Conservation (phyloP, 768 basidiomycete species). For the Macrolepiota fuliginosa region DNA sequence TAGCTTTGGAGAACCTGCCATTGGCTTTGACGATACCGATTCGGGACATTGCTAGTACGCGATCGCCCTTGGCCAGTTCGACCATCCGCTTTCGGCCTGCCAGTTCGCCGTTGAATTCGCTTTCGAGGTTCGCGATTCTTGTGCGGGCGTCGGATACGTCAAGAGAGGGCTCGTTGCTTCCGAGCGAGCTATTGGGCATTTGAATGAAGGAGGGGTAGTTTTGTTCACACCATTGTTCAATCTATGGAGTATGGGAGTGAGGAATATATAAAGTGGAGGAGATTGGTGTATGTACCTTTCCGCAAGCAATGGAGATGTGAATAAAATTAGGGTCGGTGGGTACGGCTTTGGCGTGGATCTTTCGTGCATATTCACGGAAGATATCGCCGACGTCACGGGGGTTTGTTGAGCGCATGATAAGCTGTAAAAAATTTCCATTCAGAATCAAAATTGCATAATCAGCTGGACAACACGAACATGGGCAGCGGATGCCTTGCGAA, state of each 20-base stretch:
- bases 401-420: constrained; percentile 92
- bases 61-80: constrained; percentile 16
- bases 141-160: constrained; percentile 58
- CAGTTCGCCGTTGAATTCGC: constrained; percentile 39
- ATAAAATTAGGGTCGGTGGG: constrained; percentile 88
- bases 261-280: neutral
- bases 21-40: constrained; percentile 10
- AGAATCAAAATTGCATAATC: neutral
- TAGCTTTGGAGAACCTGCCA: constrained; percentile 9
- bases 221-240: constrained; percentile 93
- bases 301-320: constrained; percentile 77
- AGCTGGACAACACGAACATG: constrained; percentile 44
- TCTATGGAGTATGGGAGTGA: constrained; percentile 37
- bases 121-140: constrained; percentile 41
- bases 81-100: constrained; percentile 28
- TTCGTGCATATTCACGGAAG: constrained; percentile 79
- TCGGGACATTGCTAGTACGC: neutral
- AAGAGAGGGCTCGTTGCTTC: constrained; percentile 26
- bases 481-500: constrained; percentile 89
- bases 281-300: constrained; percentile 44
- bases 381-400: constrained; percentile 87
- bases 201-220: constrained; percentile 90
- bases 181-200: constrained; percentile 16
- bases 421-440: constrained; percentile 36
- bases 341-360: constrained; percentile 77